Percentiles rank a stretch among this genome's conserved stretches.
Evolutionary conservation across 1,284 basidiomycete genomes (phyloP).

Genomic region (Sanghuangporus sanghuang): DNA sequence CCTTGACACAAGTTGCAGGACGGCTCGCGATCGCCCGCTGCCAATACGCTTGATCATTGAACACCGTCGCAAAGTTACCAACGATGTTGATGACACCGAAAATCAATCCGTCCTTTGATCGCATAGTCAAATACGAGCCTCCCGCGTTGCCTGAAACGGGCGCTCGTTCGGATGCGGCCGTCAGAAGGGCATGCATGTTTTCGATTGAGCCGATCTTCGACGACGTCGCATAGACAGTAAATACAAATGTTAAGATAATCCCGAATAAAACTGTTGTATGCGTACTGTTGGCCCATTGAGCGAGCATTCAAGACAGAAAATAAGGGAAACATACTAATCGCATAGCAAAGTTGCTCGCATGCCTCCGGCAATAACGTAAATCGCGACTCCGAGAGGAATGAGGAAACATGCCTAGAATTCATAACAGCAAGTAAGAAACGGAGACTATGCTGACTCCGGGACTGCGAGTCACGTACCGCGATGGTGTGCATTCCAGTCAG

Average conservation of each 20-base stretch:
- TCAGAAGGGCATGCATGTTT: slow-evolving; percentile 50
- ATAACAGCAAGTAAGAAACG: background rate
- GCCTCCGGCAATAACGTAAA: slow-evolving; percentile 52
- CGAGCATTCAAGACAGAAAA: background rate
- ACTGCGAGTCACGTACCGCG: slow-evolving; percentile 39
- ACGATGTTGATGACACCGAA: slow-evolving; percentile 88
- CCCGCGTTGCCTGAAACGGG: slow-evolving; percentile 56
- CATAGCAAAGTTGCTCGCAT: slow-evolving; percentile 40
- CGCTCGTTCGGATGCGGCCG: slow-evolving; percentile 32
- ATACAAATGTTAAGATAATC: slow-evolving; percentile 68
- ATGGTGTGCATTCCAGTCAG: slow-evolving; percentile 52
- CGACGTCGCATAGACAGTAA: slow-evolving; percentile 69
- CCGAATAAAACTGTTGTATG: slow-evolving; percentile 79
- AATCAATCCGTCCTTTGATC: slow-evolving; percentile 75
- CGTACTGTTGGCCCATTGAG: slow-evolving; percentile 37
- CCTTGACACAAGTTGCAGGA: slow-evolving; percentile 81
- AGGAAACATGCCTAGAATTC: slow-evolving; percentile 52
- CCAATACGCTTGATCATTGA: slow-evolving; percentile 69
- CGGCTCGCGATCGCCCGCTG: slow-evolving; percentile 86
- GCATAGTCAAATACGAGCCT: slow-evolving; percentile 71
- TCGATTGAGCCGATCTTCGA: slow-evolving; percentile 47
- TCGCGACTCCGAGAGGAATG: slow-evolving; percentile 49
- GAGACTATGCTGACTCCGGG: slow-evolving; percentile 5
- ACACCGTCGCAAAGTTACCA: slow-evolving; percentile 80
- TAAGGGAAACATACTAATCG: slow-evolving; percentile 43